Evolutionary conservation across 1,284 basidiomycete species (phyloP), one percentile per base, ranked within the genome.

Genomic region (Cystobasidium sp.): DNA sequence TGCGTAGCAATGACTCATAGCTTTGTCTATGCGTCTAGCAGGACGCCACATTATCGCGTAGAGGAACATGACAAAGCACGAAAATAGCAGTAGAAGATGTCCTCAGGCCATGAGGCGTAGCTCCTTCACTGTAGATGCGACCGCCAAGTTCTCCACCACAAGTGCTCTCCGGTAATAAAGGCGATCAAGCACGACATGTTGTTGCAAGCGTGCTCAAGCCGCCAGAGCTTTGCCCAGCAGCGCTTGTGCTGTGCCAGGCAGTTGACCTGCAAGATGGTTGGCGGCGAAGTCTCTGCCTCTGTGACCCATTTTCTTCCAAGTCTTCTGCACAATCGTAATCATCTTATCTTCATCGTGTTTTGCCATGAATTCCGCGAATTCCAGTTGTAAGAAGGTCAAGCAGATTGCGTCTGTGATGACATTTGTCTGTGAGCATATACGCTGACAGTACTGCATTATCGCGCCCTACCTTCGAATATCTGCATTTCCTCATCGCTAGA

Each of bases 321-420:
- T 74, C 72, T 74, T 74, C 31, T 74, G 72, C 39, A 74, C 72
- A n/a, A 74, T 68, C 20, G 37, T n/a, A 16, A 74, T 56, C 64
- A 68, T 66, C 44, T 74, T 68, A 3, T 61, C 72, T 58, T 68
- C 65, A 53, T 68, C 66, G 51, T 74, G 72, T 44, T 74, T 67
- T 31, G 47, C 55, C 49, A 64, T 55, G 41, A 74, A 74, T 18
- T 74, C 72, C 20, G 65, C 56, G 22, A 74, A 74, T 51, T 74
- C 72, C 37, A 74, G 37, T 31, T 74, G 49, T 12, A 74, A 41
- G 24, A 74, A 74, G 6, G 72, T 74, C 20, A 74, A 56, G 65
- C 72, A 74, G 12, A 74, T 68, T 47, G 63, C 55, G 41, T 68
- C 58, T 65, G 37, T 9, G n/a, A 41, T 31, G 20, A 37, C 9